Evolutionary conservation across 768 basidiomycete species (phyloP).

Genomic region (Tubosaeta brunneosetosa): DNA sequence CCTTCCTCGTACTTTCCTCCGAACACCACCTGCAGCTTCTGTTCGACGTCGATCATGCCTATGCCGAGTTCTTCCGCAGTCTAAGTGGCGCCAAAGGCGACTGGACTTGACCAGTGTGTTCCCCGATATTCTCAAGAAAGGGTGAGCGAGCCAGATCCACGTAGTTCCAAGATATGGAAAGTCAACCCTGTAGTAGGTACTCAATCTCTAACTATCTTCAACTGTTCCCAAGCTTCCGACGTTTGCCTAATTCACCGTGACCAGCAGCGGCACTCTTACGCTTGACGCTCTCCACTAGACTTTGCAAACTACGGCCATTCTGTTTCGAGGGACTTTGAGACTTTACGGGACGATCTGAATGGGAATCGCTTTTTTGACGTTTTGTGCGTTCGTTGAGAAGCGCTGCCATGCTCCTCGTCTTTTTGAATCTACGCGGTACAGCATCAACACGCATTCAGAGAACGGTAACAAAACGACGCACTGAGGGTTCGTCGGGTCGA

Average conservation of each 20-base stretch:
- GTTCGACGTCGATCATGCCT: constrained; percentile 97
- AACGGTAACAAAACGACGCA: constrained; percentile 37
- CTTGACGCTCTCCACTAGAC: constrained; percentile 83
- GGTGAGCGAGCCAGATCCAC: no score
- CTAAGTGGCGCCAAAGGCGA: constrained; percentile 42
- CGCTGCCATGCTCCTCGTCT: constrained; percentile 85
- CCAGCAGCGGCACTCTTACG: constrained; percentile 51
- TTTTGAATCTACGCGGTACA: constrained; percentile 65
- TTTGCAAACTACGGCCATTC: constrained; percentile 43
- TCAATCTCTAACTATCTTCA: background rate
- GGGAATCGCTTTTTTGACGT: constrained; percentile 42
- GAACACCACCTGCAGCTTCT: constrained; percentile 50
- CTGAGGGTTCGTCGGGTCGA: constrained; percentile 96
- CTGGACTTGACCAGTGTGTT: constrained; percentile 12
- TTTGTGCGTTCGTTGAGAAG: constrained; percentile 81
- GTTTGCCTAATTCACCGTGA: constrained; percentile 34
- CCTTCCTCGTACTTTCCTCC: background rate
- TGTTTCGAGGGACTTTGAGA: constrained; percentile 1
- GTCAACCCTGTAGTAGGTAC: background rate
- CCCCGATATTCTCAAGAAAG: background rate
- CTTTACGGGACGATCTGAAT: background rate
- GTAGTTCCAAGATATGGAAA: no score
- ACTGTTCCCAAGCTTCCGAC: constrained; percentile 30
- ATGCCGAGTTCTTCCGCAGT: constrained; percentile 88
- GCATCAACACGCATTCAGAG: background rate